Conservation (phyloP, 176 grass and related monocot genomes). For the Tillandsia fasciculata region DNA sequence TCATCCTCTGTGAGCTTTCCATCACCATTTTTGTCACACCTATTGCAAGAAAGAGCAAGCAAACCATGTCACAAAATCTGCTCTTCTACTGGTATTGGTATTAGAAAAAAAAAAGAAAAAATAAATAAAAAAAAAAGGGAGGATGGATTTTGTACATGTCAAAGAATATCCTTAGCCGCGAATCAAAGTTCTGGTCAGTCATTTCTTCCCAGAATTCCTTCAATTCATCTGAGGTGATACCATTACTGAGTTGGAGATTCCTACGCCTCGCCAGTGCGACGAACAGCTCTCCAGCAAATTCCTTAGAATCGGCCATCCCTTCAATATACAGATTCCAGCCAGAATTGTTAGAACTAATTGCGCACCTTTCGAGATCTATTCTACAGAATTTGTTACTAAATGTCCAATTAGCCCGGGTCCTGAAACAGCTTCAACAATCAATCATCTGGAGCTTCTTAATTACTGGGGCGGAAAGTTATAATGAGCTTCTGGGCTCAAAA, state of each 20-base stretch:
- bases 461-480: too few species aligned
- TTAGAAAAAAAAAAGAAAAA: neutral
- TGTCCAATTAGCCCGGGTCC: neutral
- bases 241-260: conserved; percentile 40
- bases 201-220: conserved; percentile 98
- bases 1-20: conserved; percentile 92
- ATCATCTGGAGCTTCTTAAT: too few species aligned
- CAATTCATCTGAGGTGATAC: conserved; percentile 69
- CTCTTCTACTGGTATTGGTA: neutral
- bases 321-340: neutral
- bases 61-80: neutral
- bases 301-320: conserved; percentile 99
- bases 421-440: neutral
- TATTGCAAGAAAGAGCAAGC: conserved; percentile 16
- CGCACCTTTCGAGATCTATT: neutral
- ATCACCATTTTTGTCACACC: conserved; percentile 98
- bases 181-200: conserved; percentile 96
- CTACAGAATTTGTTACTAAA: neutral
- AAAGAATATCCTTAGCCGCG: conserved; percentile 88
- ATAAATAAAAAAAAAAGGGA: neutral
- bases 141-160: conserved; percentile 57
- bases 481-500: too few species aligned
- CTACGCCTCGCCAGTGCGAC: conserved; percentile 59
- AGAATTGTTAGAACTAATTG: conserved; percentile 1
- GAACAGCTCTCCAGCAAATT: conserved; percentile 87